A percentile compares a stretch with the other conserved stretches of the same genome.
Evolutionary conservation across 192 early-diverging fungal genomes (phyloP).

Genomic region (Backusella circina): DNA sequence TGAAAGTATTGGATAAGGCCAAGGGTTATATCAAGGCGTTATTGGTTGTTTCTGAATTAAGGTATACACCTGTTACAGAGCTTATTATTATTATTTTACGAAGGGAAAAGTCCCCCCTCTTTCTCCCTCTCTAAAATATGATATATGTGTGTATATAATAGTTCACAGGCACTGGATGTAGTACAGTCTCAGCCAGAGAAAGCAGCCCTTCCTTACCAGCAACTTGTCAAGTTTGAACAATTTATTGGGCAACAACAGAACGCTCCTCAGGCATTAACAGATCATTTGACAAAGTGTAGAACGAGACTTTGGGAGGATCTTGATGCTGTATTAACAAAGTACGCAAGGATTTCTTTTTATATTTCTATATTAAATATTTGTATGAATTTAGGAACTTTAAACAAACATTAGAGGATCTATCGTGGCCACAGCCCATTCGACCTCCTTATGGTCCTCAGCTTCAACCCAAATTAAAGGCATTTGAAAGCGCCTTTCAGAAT

Average conservation of each 20-base stretch:
- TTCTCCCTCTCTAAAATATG: neutral
- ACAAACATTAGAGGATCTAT: neutral
- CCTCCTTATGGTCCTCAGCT: conserved; percentile 25
- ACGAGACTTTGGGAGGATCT: conserved; percentile 43
- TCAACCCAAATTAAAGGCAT: neutral
- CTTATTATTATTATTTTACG: too few species aligned
- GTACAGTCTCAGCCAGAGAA: conserved; percentile 34
- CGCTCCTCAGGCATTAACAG: conserved; percentile 26
- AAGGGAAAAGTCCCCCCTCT: too few species aligned
- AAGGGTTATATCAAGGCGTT: conserved; percentile 40
- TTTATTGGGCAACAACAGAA: conserved; percentile 16
- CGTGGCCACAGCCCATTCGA: conserved; percentile 16
- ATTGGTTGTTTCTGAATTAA: conserved; percentile 36
- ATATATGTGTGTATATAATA: neutral
- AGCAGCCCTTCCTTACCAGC: conserved; percentile 39
- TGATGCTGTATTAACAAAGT: conserved; percentile 43
- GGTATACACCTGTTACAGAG: conserved; percentile 32
- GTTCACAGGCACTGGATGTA: conserved; percentile 31
- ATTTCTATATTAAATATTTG: neutral
- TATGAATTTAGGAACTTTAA: conserved; percentile 16
- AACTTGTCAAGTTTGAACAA: conserved; percentile 34
- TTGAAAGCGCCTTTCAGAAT: conserved; percentile 5
- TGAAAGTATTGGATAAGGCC: neutral
- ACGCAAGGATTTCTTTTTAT: neutral
- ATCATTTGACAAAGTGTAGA: conserved; percentile 28